A percentile compares a stretch with the other conserved stretches of the same genome.
Evolutionary conservation across 306 rosid species (phyloP).

Genomic region (Sindora glabra): DNA sequence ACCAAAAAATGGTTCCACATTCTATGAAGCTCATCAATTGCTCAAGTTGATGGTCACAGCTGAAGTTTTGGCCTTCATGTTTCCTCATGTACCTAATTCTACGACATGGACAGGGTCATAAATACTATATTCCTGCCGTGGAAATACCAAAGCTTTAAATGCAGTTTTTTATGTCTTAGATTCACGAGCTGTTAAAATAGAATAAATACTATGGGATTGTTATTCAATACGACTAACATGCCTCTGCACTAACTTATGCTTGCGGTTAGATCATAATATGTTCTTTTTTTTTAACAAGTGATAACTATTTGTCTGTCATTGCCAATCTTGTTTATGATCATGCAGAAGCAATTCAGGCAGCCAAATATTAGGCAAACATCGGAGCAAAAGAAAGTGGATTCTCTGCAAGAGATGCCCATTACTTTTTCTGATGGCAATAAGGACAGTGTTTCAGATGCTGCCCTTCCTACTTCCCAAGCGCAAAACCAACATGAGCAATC

Average conservation of each 20-base stretch:
- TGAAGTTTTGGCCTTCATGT: no score
- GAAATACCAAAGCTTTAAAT: not conserved
- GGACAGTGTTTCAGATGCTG: slow-evolving; percentile 6
- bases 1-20: not conserved
- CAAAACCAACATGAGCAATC: slow-evolving; percentile 31
- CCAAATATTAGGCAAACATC: slow-evolving; percentile 27
- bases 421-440: not conserved
- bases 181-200: not conserved
- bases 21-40: not conserved
- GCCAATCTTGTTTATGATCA: slow-evolving; percentile 15
- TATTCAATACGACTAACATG: not conserved
- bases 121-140: no score
- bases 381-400: slow-evolving; percentile 25
- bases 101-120: no score
- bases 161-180: not conserved
- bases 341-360: slow-evolving; percentile 75
- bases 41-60: not conserved
- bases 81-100: no score
- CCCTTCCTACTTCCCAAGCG: not conserved
- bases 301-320: not conserved
- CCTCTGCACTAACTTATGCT: not conserved
- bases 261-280: not conserved
- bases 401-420: slow-evolving; percentile 15
- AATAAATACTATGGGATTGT: not conserved
- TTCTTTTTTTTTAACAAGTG: no score